These are phyloP conservation scores for Balakata baccata DNA, from an alignment of 345 rosid genomes.

Conservation along the genomic window DNA sequence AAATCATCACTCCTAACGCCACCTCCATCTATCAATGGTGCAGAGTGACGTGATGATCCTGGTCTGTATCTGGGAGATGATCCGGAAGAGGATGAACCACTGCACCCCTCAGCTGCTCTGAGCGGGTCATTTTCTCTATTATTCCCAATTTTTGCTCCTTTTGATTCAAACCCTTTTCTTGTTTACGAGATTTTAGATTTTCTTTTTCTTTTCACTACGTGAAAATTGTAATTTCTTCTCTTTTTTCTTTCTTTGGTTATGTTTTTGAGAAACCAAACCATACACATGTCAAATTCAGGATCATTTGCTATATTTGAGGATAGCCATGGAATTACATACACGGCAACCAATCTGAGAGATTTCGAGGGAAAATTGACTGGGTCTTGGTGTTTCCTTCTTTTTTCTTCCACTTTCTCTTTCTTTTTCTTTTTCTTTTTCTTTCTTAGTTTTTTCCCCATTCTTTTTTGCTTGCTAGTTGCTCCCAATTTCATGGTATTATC, in stretches of 20 bases:
- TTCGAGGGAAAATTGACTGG: constrained; percentile 24
- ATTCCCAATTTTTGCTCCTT: constrained; percentile 40
- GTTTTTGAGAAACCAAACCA: not conserved
- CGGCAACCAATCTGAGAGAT: not conserved
- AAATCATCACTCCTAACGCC: not conserved
- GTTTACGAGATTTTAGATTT: constrained; percentile 10
- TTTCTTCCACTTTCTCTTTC: no score
- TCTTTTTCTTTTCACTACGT: not conserved
- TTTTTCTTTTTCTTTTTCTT: no score
- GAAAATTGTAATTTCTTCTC: not conserved
- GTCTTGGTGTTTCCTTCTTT: not conserved
- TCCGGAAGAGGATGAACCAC: constrained; percentile 34
- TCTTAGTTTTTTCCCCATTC: no score
- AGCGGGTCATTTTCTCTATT: constrained; percentile 38
- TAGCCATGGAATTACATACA: constrained; percentile 28
- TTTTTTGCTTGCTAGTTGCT: no score
- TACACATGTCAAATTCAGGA: not conserved
- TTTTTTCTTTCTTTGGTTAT: not conserved
- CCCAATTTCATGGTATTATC: no score
- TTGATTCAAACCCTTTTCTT: not conserved
- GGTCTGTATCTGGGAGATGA: constrained; percentile 16
- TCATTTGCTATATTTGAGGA: constrained; percentile 29
- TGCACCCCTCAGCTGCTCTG: constrained; percentile 34
- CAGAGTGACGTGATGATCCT: not conserved
- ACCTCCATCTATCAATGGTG: constrained; percentile 24